Evolutionary conservation across 768 basidiomycete species (phyloP), one percentile per base, ranked within the genome.

Genomic region (Psilocybe tampanensis): DNA sequence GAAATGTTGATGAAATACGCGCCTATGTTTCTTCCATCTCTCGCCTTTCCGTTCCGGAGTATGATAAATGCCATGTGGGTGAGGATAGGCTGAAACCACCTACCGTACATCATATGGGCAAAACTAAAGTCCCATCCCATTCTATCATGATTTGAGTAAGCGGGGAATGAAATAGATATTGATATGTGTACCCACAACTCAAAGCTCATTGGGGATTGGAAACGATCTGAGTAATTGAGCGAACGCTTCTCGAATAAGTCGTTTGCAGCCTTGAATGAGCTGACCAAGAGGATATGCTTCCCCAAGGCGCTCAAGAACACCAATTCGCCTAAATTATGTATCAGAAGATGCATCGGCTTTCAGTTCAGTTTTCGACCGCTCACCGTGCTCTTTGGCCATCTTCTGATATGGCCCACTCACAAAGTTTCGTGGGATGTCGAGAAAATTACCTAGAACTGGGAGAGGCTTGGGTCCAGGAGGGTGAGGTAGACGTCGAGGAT

Each of bases 221-320:
- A 73, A 44, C 82, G 76, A 61, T 84, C 82, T 5, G 86, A 85
- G 59, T 86, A 86, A 47, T 82, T 84, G 18, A 69, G 60, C 32
- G 80, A 82, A 17, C 80, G 74, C 58, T 79, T 85, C 53, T 86
- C 85, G 26, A 87, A 80, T 1, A 86, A 74, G 22, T 86, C 85
- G 43, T 72, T 69, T 2, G 79, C 79, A 3, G 73, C 68, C 47
- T 79, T 61, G 19, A 75, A 68, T 2, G 78, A 73, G 62, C 83
- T 85, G 2, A 73, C 62, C 42, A 72, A 64, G 3, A 73, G 60
- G 19, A 73, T 61, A 39, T 76, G 75, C 55, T 76, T 77, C 19
- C 84, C 82, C 6, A 86, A 66, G 12, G 81, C 74, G 47, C 74
- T 76, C 22, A 85, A 68, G 60, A 80, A 83, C 1, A 86, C 79